phyloP scores from a whole-genome alignment of 495 filamentous ascomycete species.

The Terfezia claveryi region DNA sequence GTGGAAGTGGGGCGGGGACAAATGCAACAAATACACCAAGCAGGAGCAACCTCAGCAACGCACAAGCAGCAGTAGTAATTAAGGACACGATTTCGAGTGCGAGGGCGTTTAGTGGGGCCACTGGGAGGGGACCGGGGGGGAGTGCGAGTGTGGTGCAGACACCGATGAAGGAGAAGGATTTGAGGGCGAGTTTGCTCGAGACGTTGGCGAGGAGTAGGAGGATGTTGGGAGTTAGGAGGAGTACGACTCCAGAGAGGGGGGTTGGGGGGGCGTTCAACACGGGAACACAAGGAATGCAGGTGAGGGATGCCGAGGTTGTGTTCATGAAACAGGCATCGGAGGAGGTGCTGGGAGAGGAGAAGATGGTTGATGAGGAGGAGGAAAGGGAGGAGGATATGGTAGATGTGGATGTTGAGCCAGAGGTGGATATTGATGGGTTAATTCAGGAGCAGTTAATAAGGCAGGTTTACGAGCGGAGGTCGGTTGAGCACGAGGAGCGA shows the following conservation, averaged over 20 bases:
- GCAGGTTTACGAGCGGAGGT: too few relatives aligned
- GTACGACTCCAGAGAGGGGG: not conserved
- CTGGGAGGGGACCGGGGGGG: not conserved
- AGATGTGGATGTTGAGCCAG: not conserved
- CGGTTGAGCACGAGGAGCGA: too few relatives aligned
- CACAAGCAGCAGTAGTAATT: too few relatives aligned
- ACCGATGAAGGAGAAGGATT: not conserved
- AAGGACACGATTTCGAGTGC: too few relatives aligned
- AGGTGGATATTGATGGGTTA: not conserved
- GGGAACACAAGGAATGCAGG: not conserved
- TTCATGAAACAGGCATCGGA: not conserved
- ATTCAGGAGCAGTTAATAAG: too few relatives aligned
- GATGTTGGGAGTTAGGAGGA: not conserved
- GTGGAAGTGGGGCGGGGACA: too few relatives aligned
- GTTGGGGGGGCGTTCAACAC: too few relatives aligned
- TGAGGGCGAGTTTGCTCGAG: not conserved
- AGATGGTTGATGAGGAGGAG: not conserved
- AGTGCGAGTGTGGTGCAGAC: not conserved
- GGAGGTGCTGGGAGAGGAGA: not conserved
- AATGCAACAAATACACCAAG: too few relatives aligned
- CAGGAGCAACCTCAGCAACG: too few relatives aligned
- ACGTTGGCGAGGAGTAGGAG: not conserved
- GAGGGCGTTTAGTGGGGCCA: not conserved
- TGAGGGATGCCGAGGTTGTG: not conserved
- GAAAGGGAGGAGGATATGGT: not conserved